Conservation (phyloP, 257 asterid species). For the Scutellaria galericulata region DNA sequence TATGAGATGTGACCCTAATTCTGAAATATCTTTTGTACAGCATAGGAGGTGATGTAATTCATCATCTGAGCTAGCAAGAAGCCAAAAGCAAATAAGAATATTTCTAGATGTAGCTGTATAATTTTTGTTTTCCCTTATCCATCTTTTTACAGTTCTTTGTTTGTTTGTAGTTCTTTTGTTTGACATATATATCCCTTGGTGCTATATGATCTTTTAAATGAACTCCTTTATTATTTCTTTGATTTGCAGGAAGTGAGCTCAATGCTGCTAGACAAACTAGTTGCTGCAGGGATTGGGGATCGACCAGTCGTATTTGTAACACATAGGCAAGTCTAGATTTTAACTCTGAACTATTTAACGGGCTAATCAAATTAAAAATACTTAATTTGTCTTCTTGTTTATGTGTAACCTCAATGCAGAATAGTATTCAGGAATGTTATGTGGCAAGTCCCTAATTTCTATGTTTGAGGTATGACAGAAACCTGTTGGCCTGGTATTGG, state of each 20-base stretch:
- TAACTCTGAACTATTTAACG: neutral
- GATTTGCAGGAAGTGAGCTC: conserved; percentile 88
- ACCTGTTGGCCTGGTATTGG: conserved; percentile 19
- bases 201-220: conserved; percentile 22
- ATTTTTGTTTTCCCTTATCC: neutral
- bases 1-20: neutral
- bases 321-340: conserved; percentile 68
- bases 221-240: conserved; percentile 29
- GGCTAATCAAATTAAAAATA: neutral
- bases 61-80: neutral
- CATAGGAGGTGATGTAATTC: conserved; percentile 3
- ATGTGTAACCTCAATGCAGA: neutral
- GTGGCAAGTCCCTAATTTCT: conserved; percentile 15
- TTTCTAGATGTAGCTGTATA: neutral
- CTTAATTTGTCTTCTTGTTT: conserved; percentile 20
- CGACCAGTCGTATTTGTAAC: conserved; percentile 94
- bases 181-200: conserved; percentile 9
- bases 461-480: conserved; percentile 17
- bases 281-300: conserved; percentile 94
- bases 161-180: conserved; percentile 11
- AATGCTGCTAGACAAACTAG: conserved; percentile 86
- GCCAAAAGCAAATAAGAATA: neutral
- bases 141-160: neutral
- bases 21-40: conserved; percentile 17
- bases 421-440: conserved; percentile 2